Evolutionary conservation across 495 filamentous ascomycete genomes (phyloP), one percentile per base, ranked within the genome.

Genomic region (Penicillium psychrofluorescens): DNA sequence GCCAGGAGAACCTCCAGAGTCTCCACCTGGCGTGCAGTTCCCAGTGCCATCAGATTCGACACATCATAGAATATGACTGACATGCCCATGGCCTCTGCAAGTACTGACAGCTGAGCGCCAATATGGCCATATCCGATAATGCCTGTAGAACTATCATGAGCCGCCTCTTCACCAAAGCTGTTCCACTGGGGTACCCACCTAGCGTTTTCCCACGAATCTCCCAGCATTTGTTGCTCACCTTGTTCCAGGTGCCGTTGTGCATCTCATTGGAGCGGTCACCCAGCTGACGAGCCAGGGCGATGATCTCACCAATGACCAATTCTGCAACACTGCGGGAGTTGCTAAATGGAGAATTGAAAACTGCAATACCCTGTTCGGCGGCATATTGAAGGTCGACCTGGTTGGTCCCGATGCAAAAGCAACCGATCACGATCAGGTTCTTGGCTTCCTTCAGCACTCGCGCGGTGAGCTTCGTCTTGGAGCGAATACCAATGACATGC

Each of bases 371-470:
- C 59, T 92, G 83, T 40, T 82, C 75, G 8, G 94, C 90, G 11
- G 94, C 92, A 71, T 86, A 94, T 45, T 90, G 77, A 33, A 96
- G 79, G 59, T 99, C 88, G 40, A 99, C 94, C 61, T 97, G 94
- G 73, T 97, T 96, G 41, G 94, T 99, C 38, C 94, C 94, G 48
- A 97, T 99, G 63, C 94, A 99, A 77, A 99, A 99, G 68, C 94
- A 97, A 35, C 94, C 94, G 47, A 97, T 83, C 36, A 95, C 92
- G 45, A 96, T 84, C 29, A 99, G 79, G 58, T 95, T 91, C 69
- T 89, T 90, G 33, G 92, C 92, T 61, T 95, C 84, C 42, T 77
- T 77, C 43, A 99, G 69, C 30, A 99, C 87, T 49, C 82, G 83
- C 40, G 84, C 84, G 10, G 83, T 89, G 49, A 99, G 78, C 67